Percentiles rank a stretch among this genome's conserved stretches.
Conservation (phyloP, 169 alveolate species). For the Plasmodium gonderi region DNA sequence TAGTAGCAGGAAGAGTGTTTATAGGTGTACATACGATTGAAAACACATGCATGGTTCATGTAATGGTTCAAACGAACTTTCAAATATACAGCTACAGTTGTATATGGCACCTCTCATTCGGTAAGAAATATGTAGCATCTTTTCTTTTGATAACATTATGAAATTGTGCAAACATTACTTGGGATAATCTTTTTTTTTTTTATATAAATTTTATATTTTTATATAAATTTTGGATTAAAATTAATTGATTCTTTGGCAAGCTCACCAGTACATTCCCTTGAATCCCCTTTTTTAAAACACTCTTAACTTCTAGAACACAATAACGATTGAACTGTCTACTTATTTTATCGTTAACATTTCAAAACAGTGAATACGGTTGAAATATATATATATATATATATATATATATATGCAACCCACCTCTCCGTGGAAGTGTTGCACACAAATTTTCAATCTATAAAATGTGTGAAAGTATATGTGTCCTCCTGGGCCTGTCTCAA, state of each 20-base stretch:
- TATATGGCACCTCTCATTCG: slow-evolving; percentile 6
- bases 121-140: background rate
- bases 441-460: background rate
- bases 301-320: background rate
- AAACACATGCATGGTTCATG: background rate
- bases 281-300: background rate
- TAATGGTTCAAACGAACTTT: background rate
- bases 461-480: background rate
- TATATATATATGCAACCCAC: background rate
- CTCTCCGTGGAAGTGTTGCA: background rate
- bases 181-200: background rate
- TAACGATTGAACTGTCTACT: background rate
- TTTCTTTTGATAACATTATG: background rate
- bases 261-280: background rate
- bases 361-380: background rate
- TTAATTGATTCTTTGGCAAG: background rate
- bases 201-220: background rate
- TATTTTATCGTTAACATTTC: background rate
- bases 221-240: background rate
- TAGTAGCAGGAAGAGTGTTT: background rate
- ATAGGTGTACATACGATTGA: background rate
- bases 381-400: background rate
- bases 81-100: background rate
- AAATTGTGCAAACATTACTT: background rate
- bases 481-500: background rate